Base-by-base conservation (phyloP, 1,284 basidiomycete genomes). In the Marasmius tenuissimus region DNA sequence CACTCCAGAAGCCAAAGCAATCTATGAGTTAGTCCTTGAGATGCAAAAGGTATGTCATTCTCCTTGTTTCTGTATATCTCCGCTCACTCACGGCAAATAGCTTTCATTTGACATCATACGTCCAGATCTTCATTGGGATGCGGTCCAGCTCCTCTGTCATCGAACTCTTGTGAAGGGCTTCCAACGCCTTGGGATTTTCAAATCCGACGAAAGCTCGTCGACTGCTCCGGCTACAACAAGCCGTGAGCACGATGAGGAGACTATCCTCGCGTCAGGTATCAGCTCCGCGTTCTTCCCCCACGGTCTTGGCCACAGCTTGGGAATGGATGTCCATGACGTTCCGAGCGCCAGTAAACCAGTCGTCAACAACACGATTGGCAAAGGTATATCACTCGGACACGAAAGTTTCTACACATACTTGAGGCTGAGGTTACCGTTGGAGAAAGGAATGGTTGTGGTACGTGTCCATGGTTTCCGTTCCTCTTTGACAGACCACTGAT, bases 271-370 rank as follows among this genome's bases (percentile, higher is more conserved):
- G 27, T 88, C 87, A 3, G 94, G 94, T 0, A 75, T 93, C 48
- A 89, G 89, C 62, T 79, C 87, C 1, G 91, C 92, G 0, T 97
- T 97, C 81, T 96, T 93, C 82, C 94, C 94, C 10, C 95, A 97
- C 70, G 95, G 94, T 7, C 79, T 97, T 48, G 93, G 94, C 1
- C 95, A 96, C 72, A 91, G 91, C 20, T 79, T 96, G 45, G 94
- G 94, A 6, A 79, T 96, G 71, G 94, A 97, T 73, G 93, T 96
- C 4, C 94, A 95, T 70, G 95, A 93, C 69, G 90, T 90, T 0
- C 90, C 92, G 0, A 85, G 81, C 51, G 88, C 88, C 20, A 89
- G 87, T 67, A 89, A 87, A 68, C 91, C 91, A 1, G 68, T 65
- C 14, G 72, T 76, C 5, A 89, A 88, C 62, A 68, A 75, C 1